These are phyloP conservation scores for Trypanosoma theileri DNA, from an alignment of 208 protist genomes.

Conservation along the genomic window DNA sequence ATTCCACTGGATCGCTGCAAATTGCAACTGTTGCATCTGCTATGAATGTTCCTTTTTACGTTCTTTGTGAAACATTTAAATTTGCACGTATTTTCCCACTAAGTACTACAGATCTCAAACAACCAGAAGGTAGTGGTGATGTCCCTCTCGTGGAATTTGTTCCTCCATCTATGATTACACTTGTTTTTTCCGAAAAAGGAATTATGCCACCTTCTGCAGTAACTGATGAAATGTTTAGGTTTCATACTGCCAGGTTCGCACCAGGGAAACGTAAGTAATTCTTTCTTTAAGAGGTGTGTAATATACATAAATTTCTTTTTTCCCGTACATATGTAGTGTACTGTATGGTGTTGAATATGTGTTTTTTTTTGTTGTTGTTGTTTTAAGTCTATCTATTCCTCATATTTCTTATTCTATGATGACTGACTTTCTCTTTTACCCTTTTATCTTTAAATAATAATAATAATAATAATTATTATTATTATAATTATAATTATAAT, in stretches of 20 bases:
- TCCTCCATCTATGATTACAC: constrained; percentile 81
- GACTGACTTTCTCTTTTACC: constrained; percentile 20
- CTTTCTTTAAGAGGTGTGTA: not conserved
- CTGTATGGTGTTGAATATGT: not conserved
- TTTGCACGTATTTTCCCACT: constrained; percentile 97
- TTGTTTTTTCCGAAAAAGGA: constrained; percentile 99
- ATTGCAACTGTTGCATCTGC: constrained; percentile 95
- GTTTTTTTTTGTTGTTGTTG: not conserved
- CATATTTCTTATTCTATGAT: constrained; percentile 1
- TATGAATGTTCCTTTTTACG: constrained; percentile 98
- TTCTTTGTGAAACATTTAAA: constrained; percentile 98
- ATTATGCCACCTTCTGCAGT: constrained; percentile 99
- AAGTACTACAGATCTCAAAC: constrained; percentile 90
- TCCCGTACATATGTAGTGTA: not conserved
- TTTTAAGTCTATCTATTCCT: not conserved
- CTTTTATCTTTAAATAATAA: constrained; percentile 17
- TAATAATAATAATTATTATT: not conserved
- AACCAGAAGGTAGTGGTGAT: constrained; percentile 56
- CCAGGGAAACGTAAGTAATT: constrained; percentile 49
- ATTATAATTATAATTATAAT: not conserved
- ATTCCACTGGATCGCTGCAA: constrained; percentile 97
- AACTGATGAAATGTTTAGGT: constrained; percentile 97
- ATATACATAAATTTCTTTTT: constrained; percentile 9
- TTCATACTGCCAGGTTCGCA: constrained; percentile 77
- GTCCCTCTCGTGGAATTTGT: constrained; percentile 88